phyloP scores from a whole-genome alignment of 2,329 filamentous ascomycete genomes.

The Beauveria scarabaeidicola region DNA sequence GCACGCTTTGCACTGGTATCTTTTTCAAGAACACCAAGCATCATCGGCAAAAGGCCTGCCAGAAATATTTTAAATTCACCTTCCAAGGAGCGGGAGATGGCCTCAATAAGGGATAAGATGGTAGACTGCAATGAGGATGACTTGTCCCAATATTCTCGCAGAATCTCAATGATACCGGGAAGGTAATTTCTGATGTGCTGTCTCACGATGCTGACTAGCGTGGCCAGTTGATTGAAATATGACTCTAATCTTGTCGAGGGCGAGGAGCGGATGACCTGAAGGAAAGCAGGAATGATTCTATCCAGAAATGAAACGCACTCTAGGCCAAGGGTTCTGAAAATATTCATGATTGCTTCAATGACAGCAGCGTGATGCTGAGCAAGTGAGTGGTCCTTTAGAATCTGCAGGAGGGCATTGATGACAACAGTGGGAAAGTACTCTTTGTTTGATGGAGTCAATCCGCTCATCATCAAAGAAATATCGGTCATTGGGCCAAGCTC shows the following conservation, averaged over 20 bases:
- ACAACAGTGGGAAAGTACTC: constrained; percentile 98
- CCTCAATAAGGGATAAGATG: constrained; percentile 85
- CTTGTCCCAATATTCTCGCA: constrained; percentile 84
- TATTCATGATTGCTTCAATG: constrained; percentile 97
- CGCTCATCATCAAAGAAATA: constrained; percentile 96
- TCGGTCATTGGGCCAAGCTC: constrained; percentile 69
- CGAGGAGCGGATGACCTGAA: constrained; percentile 78
- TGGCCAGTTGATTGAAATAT: constrained; percentile 94
- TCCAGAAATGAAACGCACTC: constrained; percentile 94
- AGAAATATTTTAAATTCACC: constrained; percentile 98
- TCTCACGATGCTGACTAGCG: constrained; percentile 87
- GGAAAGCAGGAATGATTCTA: constrained; percentile 88
- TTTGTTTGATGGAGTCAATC: constrained; percentile 90
- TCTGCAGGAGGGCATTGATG: constrained; percentile 87
- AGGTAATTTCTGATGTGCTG: constrained; percentile 93
- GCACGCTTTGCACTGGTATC: constrained; percentile 68
- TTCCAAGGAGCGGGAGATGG: constrained; percentile 86
- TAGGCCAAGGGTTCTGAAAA: constrained; percentile 90
- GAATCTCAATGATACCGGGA: constrained; percentile 73
- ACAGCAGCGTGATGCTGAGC: constrained; percentile 87
- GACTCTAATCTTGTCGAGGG: constrained; percentile 74
- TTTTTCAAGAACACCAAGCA: constrained; percentile 89
- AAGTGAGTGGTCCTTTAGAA: constrained; percentile 84
- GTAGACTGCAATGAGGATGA: constrained; percentile 78
- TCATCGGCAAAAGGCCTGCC: constrained; percentile 77